A percentile compares a stretch with the other conserved stretches of the same genome.
Conservation (phyloP, 1,139 yeast species). For the Suhomyces bolitotheri region DNA sequence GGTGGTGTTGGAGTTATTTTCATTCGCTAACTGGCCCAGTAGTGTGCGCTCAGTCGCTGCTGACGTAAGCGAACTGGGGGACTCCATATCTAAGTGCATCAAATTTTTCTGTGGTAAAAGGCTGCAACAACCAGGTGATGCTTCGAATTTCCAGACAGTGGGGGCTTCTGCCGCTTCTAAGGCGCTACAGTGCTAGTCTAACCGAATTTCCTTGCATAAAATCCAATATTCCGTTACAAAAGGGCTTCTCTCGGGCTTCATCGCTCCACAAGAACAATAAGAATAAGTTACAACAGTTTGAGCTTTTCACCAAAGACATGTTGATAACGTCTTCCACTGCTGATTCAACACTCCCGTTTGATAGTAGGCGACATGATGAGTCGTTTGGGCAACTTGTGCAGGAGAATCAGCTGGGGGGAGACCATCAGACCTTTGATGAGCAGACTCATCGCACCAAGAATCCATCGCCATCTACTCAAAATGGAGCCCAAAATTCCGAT, state of each 20-base stretch:
- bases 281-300: slow-evolving; percentile 9
- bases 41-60: slow-evolving; percentile 3
- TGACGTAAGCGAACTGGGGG: slow-evolving; percentile 7
- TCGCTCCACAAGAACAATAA: neutral
- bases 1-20: slow-evolving; percentile 8
- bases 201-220: no score
- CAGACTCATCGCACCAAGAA: slow-evolving; percentile 8
- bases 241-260: neutral
- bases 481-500: slow-evolving; percentile 8
- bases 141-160: slow-evolving; percentile 3
- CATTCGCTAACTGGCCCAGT: slow-evolving; percentile 9
- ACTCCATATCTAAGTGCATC: no score
- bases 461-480: slow-evolving; percentile 3
- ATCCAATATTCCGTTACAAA: no score
- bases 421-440: slow-evolving; percentile 18
- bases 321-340: neutral
- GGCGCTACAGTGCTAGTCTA: no score
- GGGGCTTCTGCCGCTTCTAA: no score
- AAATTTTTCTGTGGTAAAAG: slow-evolving; percentile 6
- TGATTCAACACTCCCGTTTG: slow-evolving; percentile 28
- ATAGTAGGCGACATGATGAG: slow-evolving; percentile 31
- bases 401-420: slow-evolving; percentile 30
- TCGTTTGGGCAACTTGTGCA: slow-evolving; percentile 51
- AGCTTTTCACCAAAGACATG: slow-evolving; percentile 12
- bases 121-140: slow-evolving; percentile 7